phyloP scores from a whole-genome alignment of 257 asterid species.

The Solanum chmielewskii region DNA sequence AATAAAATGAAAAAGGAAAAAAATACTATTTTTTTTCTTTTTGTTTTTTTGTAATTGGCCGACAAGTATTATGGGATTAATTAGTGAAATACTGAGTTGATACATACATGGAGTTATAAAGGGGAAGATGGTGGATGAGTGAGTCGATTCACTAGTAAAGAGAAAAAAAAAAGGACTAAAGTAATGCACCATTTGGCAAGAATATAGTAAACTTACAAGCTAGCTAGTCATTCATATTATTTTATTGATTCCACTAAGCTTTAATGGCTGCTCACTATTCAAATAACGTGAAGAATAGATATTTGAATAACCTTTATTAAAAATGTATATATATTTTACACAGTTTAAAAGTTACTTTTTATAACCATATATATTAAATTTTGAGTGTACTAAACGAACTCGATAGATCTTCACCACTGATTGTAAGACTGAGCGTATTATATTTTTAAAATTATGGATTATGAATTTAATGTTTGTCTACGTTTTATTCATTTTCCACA shows the following conservation, averaged over 20 bases:
- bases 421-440: too few species aligned
- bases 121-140: conserved; percentile 4
- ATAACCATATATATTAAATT: background rate
- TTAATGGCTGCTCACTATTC: background rate
- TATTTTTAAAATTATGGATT: background rate
- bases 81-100: conserved; percentile 17
- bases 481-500: background rate
- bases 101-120: background rate
- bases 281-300: background rate
- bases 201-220: background rate
- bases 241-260: background rate
- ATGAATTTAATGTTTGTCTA: background rate
- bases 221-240: background rate
- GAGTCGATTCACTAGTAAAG: conserved; percentile 23
- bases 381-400: too few species aligned
- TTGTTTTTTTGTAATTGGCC: background rate
- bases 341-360: too few species aligned
- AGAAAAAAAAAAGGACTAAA: conserved; percentile 1
- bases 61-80: conserved; percentile 16
- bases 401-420: too few species aligned
- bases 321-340: background rate
- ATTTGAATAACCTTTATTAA: background rate
- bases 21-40: background rate
- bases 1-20: too few species aligned
- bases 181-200: conserved; percentile 1